phyloP scores from a whole-genome alignment of 2,329 filamentous ascomycete genomes.

The Gnomoniopsis smithogilvyi region DNA sequence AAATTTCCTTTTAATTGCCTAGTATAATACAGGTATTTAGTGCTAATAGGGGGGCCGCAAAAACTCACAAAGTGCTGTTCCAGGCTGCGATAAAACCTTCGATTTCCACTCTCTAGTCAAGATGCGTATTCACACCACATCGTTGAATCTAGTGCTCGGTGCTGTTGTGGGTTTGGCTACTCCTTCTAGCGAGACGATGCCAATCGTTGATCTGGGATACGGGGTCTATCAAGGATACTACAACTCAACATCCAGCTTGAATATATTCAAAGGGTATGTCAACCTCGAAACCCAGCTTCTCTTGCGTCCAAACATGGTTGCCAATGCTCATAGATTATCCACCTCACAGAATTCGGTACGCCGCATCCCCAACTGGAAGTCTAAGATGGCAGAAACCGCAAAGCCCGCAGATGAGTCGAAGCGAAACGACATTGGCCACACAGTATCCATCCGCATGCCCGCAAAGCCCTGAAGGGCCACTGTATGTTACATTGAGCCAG shows the following conservation, averaged over 20 bases:
- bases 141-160: too few species aligned
- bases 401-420: not conserved
- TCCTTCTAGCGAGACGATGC: not conserved
- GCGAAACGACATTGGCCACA: not conserved
- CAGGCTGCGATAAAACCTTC: too few species aligned
- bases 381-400: conserved; percentile 5
- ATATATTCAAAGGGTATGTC: conserved; percentile 5
- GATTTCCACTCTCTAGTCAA: too few species aligned
- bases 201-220: conserved; percentile 3
- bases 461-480: not conserved
- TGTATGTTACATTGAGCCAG: not conserved
- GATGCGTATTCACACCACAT: too few species aligned
- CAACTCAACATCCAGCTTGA: not conserved
- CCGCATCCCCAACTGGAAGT: not conserved
- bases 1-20: too few species aligned
- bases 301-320: not conserved
- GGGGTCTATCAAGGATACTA: conserved; percentile 5
- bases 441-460: conserved; percentile 3
- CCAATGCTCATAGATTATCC: too few species aligned
- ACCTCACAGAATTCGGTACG: conserved; percentile 3
- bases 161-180: not conserved
- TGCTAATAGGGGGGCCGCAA: too few species aligned
- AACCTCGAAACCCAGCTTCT: not conserved
- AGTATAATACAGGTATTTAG: too few species aligned
- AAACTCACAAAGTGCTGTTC: too few species aligned